phyloP scores from a whole-genome alignment of 148 eudicot genomes.

The Limonium bicolor region DNA sequence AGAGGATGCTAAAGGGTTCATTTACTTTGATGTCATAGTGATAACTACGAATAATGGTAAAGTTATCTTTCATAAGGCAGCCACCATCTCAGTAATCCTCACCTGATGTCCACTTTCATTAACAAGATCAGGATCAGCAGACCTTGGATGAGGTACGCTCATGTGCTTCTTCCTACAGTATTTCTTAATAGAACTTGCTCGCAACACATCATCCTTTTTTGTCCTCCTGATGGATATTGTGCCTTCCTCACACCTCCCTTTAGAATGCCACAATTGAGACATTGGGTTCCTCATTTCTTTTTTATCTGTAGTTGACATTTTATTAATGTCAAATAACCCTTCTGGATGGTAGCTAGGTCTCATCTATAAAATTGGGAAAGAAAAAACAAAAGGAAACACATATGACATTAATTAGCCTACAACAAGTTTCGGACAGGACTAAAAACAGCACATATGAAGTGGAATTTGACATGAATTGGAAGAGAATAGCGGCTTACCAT shows the following conservation, averaged over 20 bases:
- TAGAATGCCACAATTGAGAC: conserved; percentile 66
- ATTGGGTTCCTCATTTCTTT: conserved; percentile 17
- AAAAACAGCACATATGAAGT: too few species aligned
- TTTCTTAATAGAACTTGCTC: conserved; percentile 72
- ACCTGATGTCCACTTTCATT: conserved; percentile 92
- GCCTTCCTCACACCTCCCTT: conserved; percentile 53
- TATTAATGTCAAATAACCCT: conserved; percentile 49
- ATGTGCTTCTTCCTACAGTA: conserved; percentile 69
- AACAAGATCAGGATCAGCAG: conserved; percentile 82
- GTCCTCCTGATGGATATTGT: conserved; percentile 81
- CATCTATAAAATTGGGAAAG: conserved; percentile 26
- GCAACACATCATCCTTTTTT: conserved; percentile 58
- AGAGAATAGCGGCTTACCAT: conserved; percentile 29
- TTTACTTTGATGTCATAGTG: too few species aligned
- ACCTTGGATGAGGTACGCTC: conserved; percentile 52
- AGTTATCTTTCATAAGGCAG: too few species aligned
- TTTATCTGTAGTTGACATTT: conserved; percentile 18
- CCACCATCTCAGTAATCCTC: too few species aligned
- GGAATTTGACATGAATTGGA: neutral
- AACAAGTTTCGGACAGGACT: too few species aligned
- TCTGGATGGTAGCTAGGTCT: conserved; percentile 82
- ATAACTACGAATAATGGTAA: too few species aligned
- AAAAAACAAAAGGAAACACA: too few species aligned
- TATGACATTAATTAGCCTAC: neutral
- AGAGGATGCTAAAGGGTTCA: too few species aligned